Evolutionary conservation across 108 stramenopile species (phyloP).

Genomic region (Mayamaea pseudoterrestris): DNA sequence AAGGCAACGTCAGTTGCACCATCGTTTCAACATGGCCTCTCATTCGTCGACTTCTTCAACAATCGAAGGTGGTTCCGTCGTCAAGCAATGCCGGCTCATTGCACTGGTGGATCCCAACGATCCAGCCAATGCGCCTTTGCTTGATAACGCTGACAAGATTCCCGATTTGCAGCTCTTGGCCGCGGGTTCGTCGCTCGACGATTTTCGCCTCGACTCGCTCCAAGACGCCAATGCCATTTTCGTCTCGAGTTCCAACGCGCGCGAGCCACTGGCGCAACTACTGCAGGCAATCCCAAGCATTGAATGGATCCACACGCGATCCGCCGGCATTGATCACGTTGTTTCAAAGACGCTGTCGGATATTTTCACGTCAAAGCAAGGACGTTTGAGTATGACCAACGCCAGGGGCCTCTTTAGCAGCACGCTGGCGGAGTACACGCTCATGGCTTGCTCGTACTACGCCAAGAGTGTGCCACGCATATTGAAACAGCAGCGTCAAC

Average conservation of each 20-base stretch:
- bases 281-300: constrained; percentile 35
- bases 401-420: constrained; percentile 81
- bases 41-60: too few relatives aligned
- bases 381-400: constrained; percentile 68
- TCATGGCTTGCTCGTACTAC: constrained; percentile 83
- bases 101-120: constrained; percentile 45
- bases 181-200: constrained; percentile 35
- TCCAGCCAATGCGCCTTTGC: constrained; percentile 29
- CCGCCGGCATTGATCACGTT: constrained; percentile 75
- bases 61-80: too few relatives aligned
- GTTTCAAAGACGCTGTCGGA: constrained; percentile 33
- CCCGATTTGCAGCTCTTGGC: constrained; percentile 47
- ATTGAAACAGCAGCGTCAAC: constrained; percentile 45
- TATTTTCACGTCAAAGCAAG: constrained; percentile 3
- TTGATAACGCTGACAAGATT: constrained; percentile 19
- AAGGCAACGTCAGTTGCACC: too few relatives aligned
- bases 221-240: constrained; percentile 61
- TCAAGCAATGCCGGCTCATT: constrained; percentile 45
- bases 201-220: constrained; percentile 40
- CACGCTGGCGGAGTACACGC: constrained; percentile 81
- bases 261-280: constrained; percentile 37
- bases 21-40: too few relatives aligned
- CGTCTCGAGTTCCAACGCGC: constrained; percentile 46
- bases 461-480: constrained; percentile 86
- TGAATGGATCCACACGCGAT: constrained; percentile 74